Evolutionary conservation across 495 filamentous ascomycete species (phyloP), one percentile per base, ranked within the genome.

Genomic region (Aspergillus sparsus): DNA sequence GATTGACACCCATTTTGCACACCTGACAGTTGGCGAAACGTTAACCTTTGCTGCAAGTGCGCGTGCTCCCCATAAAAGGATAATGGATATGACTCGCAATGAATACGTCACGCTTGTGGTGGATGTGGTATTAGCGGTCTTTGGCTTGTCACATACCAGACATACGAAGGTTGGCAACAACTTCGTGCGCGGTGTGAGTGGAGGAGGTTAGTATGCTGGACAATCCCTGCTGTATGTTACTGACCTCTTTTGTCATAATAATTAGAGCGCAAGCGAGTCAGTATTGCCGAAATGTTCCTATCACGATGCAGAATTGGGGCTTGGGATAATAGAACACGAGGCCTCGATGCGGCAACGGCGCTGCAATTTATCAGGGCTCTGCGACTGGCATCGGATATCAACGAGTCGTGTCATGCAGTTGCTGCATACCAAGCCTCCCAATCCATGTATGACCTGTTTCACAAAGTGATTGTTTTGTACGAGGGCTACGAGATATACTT

Each of bases 321-420:
- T 5, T 94, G 90, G 89, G 91, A 95, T 68, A 94, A 96, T 75
- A 86, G 83, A 53, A 93, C 91, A 3, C 83, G 91, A 53, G 91
- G 91, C 32, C 77, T 95, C n/a, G 91, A 96, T 68, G 87, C 89
- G 3, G 88, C 86, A 12, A 92, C 90, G 0, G 91, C 91, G 0
- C 79, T 95, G 31, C 86, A 92, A 35, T 77, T 78, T 50, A 69
- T 82, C 62, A 88, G 86, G 66, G n/a, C n/a, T n/a, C n/a, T 92
- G 46, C 83, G 89, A 5, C 80, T 91, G 37, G 78, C 90, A 57
- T 89, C 89, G 12, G 85, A 90, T 64, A 77, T 91, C 50, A 85
- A 87, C 70, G 78, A 86, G 63, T 89, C 83, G 3, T 87, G 85
- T 47, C 90, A 89, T 8, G 89, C 90, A 34, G 87, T 92, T n/a